Evolutionary conservation across 495 filamentous ascomycete species (phyloP), one percentile per base, ranked within the genome.

Genomic region (Penicillium riverlandense): DNA sequence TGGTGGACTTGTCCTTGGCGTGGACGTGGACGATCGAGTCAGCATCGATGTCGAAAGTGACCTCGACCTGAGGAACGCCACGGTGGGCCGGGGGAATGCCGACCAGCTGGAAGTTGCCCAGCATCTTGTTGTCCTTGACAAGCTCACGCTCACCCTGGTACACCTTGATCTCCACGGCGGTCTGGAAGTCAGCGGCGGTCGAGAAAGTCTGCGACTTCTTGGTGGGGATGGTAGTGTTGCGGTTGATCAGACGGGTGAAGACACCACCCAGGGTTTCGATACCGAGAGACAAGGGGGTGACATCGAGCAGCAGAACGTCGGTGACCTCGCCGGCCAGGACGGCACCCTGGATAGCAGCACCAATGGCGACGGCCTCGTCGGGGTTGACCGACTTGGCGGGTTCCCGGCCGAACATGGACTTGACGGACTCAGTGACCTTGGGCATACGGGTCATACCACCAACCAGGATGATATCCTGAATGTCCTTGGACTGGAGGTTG

Each of bases 361-460:
- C 92, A 54, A 98, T 96, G 59, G 92, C 91, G 47, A 98, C 92
- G 65, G 92, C 92, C 80, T 98, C 92, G 57, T 98, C 92, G 47
- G 92, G 92, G 78, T 98, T 98, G 68, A 98, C 92, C 32, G 92
- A 90, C 80, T 98, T 98, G 65, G 94, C 87, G 50, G 92, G 89
- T 30, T 98, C 92, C 67, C 92, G 94, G 52, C 94, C 91, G 70
- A 98, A 98, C 66, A 97, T 89, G 71, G 74, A 82, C 83, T 95
- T 96, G 60, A 97, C 92, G 31, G 90, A 94, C 74, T 97, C 90
- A 50, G 83, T 83, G 57, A 98, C 92, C 83, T 96, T 98, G 58
- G 92, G 92, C 92, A 98, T 98, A 75, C 92, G 94, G 53, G 94
- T 96, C 92, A 97, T 97, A 72, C 92, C 92, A 80, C 92, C 92